phyloP scores from a whole-genome alignment of 805 yeast species.

The Schwanniomyces polymorphus region DNA sequence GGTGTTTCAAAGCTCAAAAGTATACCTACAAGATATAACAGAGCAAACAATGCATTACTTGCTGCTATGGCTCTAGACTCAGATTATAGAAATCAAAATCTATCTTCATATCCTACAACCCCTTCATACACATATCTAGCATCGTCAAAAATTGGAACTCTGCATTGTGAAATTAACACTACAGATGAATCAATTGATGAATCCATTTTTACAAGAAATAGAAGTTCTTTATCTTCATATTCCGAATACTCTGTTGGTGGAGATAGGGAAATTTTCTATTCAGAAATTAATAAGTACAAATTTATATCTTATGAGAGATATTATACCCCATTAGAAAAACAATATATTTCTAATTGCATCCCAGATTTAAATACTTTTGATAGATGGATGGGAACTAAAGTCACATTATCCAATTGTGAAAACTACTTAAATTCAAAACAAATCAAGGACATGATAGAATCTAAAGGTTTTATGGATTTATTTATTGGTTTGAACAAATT shows the following conservation, averaged over 20 bases:
- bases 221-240: conserved; percentile 1
- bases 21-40: conserved; percentile 19
- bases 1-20: conserved; percentile 22
- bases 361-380: conserved; percentile 40
- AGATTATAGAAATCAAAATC: neutral
- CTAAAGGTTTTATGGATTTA: conserved; percentile 1
- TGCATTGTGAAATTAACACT: neutral
- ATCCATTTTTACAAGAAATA: conserved; percentile 1
- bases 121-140: neutral
- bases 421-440: conserved; percentile 4
- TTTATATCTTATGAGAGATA: conserved; percentile 14
- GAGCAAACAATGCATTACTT: conserved; percentile 22
- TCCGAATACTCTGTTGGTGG: neutral
- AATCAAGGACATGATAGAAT: neutral
- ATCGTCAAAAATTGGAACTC: neutral
- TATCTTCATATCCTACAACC: neutral
- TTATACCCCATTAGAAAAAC: conserved; percentile 28
- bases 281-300: conserved; percentile 8
- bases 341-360: conserved; percentile 36
- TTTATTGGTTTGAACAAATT: conserved; percentile 1
- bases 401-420: conserved; percentile 19
- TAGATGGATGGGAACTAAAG: conserved; percentile 27
- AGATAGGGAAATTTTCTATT: conserved; percentile 1
- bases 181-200: neutral
- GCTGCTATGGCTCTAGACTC: conserved; percentile 22